phyloP scores from a whole-genome alignment of 192 early-diverging fungal genomes.

The Pecoramyces ruminantium region DNA sequence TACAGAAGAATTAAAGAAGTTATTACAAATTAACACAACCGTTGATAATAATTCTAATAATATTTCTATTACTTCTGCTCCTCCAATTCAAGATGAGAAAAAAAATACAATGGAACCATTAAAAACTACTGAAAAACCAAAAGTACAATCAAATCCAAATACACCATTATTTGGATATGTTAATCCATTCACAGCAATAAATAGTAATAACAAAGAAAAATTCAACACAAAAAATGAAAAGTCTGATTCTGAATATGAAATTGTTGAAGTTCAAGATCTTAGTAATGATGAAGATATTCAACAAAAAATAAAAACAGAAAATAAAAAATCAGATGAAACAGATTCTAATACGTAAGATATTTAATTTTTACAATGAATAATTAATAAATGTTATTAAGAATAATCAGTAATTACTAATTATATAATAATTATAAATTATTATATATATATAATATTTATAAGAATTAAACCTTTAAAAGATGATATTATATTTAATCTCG shows the following conservation, averaged over 20 bases:
- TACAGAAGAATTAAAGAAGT: background rate
- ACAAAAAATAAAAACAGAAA: background rate
- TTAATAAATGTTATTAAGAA: too few species aligned
- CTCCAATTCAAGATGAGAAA: background rate
- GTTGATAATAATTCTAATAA: background rate
- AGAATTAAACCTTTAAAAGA: background rate
- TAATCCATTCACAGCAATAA: background rate
- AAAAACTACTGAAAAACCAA: background rate
- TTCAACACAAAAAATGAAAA: background rate
- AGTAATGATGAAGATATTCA: background rate
- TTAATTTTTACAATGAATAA: too few species aligned
- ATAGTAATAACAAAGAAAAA: background rate
- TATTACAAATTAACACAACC: background rate
- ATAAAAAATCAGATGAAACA: background rate
- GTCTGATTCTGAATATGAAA: background rate
- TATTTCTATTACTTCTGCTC: background rate
- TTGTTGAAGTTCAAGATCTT: background rate
- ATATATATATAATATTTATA: background rate
- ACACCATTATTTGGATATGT: background rate
- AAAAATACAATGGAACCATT: background rate
- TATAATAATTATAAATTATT: too few species aligned
- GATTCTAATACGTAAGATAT: too few species aligned
- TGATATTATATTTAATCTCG: background rate
- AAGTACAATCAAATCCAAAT: background rate
- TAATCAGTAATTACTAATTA: too few species aligned